These are phyloP conservation scores for Spirogloea muscicola DNA, from an alignment of 139 green algal species.

Conservation along the genomic window DNA sequence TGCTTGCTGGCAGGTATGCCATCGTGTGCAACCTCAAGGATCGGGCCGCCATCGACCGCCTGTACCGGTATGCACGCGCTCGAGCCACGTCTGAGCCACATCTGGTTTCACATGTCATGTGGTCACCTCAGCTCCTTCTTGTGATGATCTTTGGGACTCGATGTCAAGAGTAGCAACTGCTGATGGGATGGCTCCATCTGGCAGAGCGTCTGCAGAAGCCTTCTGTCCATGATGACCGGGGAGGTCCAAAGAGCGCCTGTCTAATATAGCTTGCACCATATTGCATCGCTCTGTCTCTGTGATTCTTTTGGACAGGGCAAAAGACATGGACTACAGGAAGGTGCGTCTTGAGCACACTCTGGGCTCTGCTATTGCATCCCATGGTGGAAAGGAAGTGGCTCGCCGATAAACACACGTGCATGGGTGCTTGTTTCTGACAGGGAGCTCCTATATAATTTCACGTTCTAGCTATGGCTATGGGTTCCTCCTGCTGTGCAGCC, in stretches of 20 bases:
- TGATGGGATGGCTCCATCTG: background rate
- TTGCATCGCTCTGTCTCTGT: background rate
- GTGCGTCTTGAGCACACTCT: conserved; percentile 7
- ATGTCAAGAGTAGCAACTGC: background rate
- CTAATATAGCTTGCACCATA: background rate
- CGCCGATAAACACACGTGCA: background rate
- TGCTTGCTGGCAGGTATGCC: conserved; percentile 26
- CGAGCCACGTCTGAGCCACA: background rate
- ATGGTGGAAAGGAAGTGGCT: background rate
- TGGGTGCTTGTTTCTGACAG: background rate
- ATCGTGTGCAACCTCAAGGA: conserved; percentile 39
- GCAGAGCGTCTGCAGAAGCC: background rate
- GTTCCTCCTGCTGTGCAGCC: conserved; percentile 13
- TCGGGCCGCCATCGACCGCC: conserved; percentile 13
- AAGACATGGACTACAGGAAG: conserved; percentile 35
- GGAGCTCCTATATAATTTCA: background rate
- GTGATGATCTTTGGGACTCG: background rate
- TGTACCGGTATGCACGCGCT: conserved; percentile 21
- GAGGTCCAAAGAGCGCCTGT: too few relatives aligned
- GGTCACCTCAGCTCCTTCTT: background rate
- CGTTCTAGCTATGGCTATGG: too few relatives aligned
- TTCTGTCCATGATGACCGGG: too few relatives aligned
- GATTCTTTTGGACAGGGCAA: conserved; percentile 21
- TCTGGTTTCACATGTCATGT: background rate
- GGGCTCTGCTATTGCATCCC: background rate